A percentile compares a stretch with the other conserved stretches of the same genome.
phyloP scores from a whole-genome alignment of 495 filamentous ascomycete species.

The Acidomyces sp. region DNA sequence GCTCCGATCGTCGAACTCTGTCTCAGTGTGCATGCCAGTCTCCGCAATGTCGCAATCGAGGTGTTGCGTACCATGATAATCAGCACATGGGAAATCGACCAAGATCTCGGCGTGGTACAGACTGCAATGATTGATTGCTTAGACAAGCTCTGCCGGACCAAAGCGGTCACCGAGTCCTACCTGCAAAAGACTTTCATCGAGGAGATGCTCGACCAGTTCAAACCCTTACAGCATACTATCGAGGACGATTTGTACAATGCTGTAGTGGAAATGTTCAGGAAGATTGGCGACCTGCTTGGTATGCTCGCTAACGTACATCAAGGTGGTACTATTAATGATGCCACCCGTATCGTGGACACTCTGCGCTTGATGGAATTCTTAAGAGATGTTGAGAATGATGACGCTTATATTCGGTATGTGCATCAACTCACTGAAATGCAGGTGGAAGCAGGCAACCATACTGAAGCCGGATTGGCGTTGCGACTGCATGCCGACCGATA shows the following conservation, averaged over 20 bases:
- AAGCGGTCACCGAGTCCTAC: conserved; percentile 74
- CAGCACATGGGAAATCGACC: conserved; percentile 93
- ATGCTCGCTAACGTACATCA: conserved; percentile 84
- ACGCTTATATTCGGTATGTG: conserved; percentile 93
- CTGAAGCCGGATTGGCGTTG: conserved; percentile 83
- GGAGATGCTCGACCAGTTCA: conserved; percentile 73
- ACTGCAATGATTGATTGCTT: conserved; percentile 94
- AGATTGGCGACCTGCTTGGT: conserved; percentile 81
- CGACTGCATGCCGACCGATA: conserved; percentile 82
- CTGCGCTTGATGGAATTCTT: conserved; percentile 92
- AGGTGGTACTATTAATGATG: conserved; percentile 41
- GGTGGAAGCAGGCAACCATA: conserved; percentile 58
- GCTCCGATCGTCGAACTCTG: conserved; percentile 87
- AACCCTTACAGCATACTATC: conserved; percentile 47
- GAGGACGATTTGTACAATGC: conserved; percentile 67
- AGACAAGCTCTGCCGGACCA: conserved; percentile 80
- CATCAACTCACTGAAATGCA: conserved; percentile 82
- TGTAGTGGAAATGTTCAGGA: conserved; percentile 63
- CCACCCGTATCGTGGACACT: conserved; percentile 69
- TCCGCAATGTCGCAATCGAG: conserved; percentile 80
- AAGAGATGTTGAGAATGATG: conserved; percentile 91
- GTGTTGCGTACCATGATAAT: conserved; percentile 96
- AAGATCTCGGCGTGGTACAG: conserved; percentile 83
- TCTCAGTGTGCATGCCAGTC: conserved; percentile 83
- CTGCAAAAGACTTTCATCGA: conserved; percentile 84